Base-by-base conservation (phyloP, 2,329 filamentous ascomycete genomes). In the Raffaelea ambrosiae region DNA sequence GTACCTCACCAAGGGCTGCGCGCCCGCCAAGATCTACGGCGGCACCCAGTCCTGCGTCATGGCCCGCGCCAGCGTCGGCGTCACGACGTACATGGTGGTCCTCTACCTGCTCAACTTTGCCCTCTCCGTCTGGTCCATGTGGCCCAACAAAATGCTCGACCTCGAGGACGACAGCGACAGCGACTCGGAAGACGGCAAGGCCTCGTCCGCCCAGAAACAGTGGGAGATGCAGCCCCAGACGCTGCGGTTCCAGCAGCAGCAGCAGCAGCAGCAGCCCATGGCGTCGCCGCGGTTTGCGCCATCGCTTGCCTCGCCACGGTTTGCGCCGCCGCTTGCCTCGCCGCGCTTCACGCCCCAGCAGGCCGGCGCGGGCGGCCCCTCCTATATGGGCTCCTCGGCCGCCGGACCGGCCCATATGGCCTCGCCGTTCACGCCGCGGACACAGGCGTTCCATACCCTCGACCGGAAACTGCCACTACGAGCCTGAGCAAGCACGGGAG, bases 1-100 rank as follows among this genome's bases (percentile, higher is more conserved):
- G 86, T 90, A 89, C 62, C 78, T 90, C 56, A 75, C 76, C 47
- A 80, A 84, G 62, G 79, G 77, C 52, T 91, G 86, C 66, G 69
- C 65, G 46, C 71, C 83, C 35, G 81, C 82, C 2, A 69, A 68
- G 46, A 68, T 73, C 5, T 72, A 72, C 51, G 66, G 64, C 44
- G 73, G 76, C 23, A 69, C 76, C 43, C 66, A 72, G 47, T 79
- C 77, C 57, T 91, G 86, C 63, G 65, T 72, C 58, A 73, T 86
- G 61, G 84, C 86, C 7, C 84, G 88, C 61, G 77, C 73, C 46
- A 71, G 74, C 14, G 84, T 88, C 56, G 83, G 76, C 14, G 70
- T 79, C 19, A 81, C 80, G 1, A 64, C 82, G 14, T 69, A 82
- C 54, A 81, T 88, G 77, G 68, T 86, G 83, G 86, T 72, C 68